Evolutionary conservation across 2,329 filamentous ascomycete species (phyloP).

Genomic region (Clarireedia homoeocarpa): DNA sequence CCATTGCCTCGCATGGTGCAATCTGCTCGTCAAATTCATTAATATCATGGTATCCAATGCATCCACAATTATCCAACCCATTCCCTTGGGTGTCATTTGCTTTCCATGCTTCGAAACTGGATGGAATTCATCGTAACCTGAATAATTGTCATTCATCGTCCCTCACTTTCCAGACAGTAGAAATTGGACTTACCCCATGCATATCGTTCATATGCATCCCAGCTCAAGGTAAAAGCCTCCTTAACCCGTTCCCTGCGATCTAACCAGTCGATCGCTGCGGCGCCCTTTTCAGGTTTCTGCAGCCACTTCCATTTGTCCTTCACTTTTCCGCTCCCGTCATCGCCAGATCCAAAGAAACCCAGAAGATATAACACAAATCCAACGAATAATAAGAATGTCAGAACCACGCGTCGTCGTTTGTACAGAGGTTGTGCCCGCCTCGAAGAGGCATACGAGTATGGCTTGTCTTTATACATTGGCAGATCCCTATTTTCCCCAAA

Average conservation of each 20-base stretch:
- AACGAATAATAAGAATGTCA: constrained; percentile 43
- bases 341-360: constrained; percentile 44
- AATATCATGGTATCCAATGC: constrained; percentile 93
- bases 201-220: constrained; percentile 86
- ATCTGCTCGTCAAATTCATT: constrained; percentile 88
- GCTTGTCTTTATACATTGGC: constrained; percentile 99
- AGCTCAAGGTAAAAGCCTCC: constrained; percentile 85
- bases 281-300: constrained; percentile 38
- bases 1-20: constrained; percentile 84
- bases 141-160: constrained; percentile 24
- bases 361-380: constrained; percentile 61
- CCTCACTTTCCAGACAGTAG: neutral
- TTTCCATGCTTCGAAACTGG: constrained; percentile 71
- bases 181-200: constrained; percentile 65
- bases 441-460: constrained; percentile 62
- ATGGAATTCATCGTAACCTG: constrained; percentile 78
- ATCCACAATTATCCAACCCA: constrained; percentile 98
- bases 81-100: constrained; percentile 79
- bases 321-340: constrained; percentile 26
- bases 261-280: constrained; percentile 59
- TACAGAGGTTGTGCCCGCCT: constrained; percentile 51
- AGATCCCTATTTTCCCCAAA: constrained; percentile 55
- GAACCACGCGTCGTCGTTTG: constrained; percentile 55
- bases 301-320: constrained; percentile 51
- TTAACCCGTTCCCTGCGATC: constrained; percentile 72